phyloP scores from a whole-genome alignment of 371 early-diverging fungal species.

The Rhizomucor miehei region DNA sequence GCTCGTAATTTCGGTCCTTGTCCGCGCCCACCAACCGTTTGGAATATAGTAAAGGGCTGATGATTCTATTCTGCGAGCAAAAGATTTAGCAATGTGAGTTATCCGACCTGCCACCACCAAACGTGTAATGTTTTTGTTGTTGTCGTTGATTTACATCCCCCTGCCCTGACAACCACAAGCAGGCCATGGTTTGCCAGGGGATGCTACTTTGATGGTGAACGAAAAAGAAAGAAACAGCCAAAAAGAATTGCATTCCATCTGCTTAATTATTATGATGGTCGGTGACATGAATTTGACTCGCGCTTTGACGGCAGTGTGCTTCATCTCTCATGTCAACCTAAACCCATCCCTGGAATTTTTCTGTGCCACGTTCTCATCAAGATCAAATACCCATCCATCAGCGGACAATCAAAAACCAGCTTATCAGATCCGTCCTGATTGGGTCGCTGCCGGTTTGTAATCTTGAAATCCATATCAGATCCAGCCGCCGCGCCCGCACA shows the following conservation, averaged over 20 bases:
- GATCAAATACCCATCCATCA: too few relatives aligned
- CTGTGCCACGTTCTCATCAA: neutral
- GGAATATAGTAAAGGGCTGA: too few relatives aligned
- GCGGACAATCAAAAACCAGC: neutral
- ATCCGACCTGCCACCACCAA: too few relatives aligned
- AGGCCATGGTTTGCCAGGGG: too few relatives aligned
- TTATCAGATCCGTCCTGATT: neutral
- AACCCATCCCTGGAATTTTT: neutral
- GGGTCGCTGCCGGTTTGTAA: neutral
- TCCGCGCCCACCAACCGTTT: too few relatives aligned
- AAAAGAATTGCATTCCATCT: neutral
- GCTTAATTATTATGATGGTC: neutral
- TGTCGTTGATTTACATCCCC: too few relatives aligned
- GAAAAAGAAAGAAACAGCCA: neutral
- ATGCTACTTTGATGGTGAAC: too few relatives aligned
- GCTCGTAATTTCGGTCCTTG: too few relatives aligned
- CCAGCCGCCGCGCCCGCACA: neutral
- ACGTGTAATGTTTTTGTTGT: too few relatives aligned
- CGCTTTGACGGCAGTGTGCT: neutral
- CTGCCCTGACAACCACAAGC: too few relatives aligned
- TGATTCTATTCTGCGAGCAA: too few relatives aligned
- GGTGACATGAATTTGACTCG: neutral
- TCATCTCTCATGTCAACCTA: neutral
- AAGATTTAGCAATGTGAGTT: too few relatives aligned
- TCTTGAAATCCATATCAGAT: neutral